A percentile compares a stretch with the other conserved stretches of the same genome.
These are phyloP conservation scores for Papiliotrema terrestris DNA, from an alignment of 1,284 basidiomycete genomes.

Conservation along the genomic window DNA sequence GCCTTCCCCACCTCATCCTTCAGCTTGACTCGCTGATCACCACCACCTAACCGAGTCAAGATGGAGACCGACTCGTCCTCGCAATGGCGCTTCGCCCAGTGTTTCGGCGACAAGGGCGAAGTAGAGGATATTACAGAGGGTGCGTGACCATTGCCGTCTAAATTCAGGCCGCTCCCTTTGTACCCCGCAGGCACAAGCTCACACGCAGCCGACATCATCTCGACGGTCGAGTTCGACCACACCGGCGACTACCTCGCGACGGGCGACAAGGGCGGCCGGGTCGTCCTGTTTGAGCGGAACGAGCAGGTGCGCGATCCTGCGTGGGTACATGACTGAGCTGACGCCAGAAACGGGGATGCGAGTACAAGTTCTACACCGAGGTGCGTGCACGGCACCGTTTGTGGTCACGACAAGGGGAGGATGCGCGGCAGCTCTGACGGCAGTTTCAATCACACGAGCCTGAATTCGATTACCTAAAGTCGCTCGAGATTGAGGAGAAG, in stretches of 20 bases:
- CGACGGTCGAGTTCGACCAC: conserved; percentile 99
- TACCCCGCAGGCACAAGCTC: conserved; percentile 16
- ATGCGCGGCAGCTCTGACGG: neutral
- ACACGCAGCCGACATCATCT: conserved; percentile 90
- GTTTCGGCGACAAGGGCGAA: conserved; percentile 98
- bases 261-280: conserved; percentile 97
- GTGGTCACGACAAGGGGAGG: neutral
- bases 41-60: conserved; percentile 6
- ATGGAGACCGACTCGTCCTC: conserved; percentile 71
- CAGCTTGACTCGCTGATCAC: conserved; percentile 19
- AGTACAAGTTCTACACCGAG: conserved; percentile 99
- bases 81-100: conserved; percentile 98
- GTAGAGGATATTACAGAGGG: conserved; percentile 99
- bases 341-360: conserved; percentile 93
- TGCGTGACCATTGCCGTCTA: conserved; percentile 44
- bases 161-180: conserved; percentile 2
- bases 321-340: neutral
- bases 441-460: conserved; percentile 95
- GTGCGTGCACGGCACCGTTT: conserved; percentile 19
- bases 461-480: conserved; percentile 99
- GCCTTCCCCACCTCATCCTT: neutral
- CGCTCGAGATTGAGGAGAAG: conserved; percentile 99
- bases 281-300: conserved; percentile 97
- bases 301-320: conserved; percentile 70
- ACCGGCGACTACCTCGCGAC: conserved; percentile 99